Base-by-base conservation (phyloP, 257 asterid genomes). In the Solanum lycopersicoides region DNA sequence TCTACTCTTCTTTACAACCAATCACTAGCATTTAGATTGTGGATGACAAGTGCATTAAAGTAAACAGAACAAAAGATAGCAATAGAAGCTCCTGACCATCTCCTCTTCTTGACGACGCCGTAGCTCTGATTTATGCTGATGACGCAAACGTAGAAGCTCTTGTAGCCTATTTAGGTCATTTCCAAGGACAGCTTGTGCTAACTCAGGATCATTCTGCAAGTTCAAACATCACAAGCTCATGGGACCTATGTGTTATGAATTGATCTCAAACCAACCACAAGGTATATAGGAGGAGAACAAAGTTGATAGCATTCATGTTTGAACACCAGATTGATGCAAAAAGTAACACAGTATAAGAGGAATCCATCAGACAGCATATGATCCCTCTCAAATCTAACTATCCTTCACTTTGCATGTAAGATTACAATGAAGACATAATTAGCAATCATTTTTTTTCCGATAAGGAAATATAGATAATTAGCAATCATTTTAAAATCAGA, bases 121-220 rank as follows among this genome's bases (percentile, higher is more conserved):
- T 88, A 93, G 86, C 87, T 91, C 98, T 89, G 95, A 85, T 89
- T 93, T 93, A 73, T 95, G 98, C 86, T 91, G 95, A 92, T 93
- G 86, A 65, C 98, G 98, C 41, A 65, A 65, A 9, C 99, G 98
- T 88, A 97, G 92, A 86, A 94, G 87, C 41, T 93, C 99, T 93
- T 97, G 99, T 92, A 97, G 90, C 92, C 66, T 93, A 89, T 95
- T 92, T 89, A 94, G 91, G 91, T 97, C 99, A 90, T 97, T 95
- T 72, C 99, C 99, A 84, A 97, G 98, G 92, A 95, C 83, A 89
- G 90, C 93, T 95, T 95, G 99, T 88, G 98, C 99, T 83, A 97
- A 91, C 92, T 97, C 98, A 82, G 99, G 99, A 92, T 97, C 98
- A 82, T 90, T 95, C 99, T 97, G 89, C 86, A 87, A 90, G 88